Evolutionary conservation across 179 eudicot genomes (phyloP).

Genomic region (Silene noctiflora): DNA sequence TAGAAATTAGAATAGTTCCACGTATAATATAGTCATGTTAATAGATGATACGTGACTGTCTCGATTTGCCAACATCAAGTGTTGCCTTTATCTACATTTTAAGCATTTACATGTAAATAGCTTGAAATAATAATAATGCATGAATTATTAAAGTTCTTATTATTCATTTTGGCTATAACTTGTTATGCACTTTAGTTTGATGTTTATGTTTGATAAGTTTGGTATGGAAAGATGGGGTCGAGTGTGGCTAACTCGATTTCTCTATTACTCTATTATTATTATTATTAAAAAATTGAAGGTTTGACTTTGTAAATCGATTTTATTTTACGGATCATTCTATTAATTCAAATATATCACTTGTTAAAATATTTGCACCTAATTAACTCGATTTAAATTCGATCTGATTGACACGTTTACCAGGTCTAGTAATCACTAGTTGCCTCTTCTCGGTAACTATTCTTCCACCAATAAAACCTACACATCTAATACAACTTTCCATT

Average conservation of each 20-base stretch:
- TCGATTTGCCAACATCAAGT: slow-evolving; percentile 16
- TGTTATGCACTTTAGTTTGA: not conserved
- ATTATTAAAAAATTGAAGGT: too few species aligned
- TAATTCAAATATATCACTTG: too few species aligned
- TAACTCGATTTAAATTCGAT: too few species aligned
- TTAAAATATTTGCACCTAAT: too few species aligned
- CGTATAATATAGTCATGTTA: not conserved
- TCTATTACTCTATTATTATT: too few species aligned
- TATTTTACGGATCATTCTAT: too few species aligned
- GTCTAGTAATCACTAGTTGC: too few species aligned
- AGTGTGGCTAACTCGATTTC: not conserved
- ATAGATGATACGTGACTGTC: slow-evolving; percentile 13
- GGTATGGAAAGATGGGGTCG: not conserved
- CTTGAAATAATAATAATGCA: not conserved
- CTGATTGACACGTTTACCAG: too few species aligned
- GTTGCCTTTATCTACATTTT: slow-evolving; percentile 13
- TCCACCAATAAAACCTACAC: too few species aligned
- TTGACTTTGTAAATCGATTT: too few species aligned
- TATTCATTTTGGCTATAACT: not conserved
- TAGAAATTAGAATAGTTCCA: not conserved
- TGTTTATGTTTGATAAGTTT: not conserved
- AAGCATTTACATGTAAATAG: slow-evolving; percentile 17
- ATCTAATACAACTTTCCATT: too few species aligned
- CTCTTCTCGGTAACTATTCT: too few species aligned
- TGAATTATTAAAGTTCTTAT: slow-evolving; percentile 7